These are phyloP conservation scores for Fraxinus floribunda DNA, from an alignment of 305 asterid genomes.

Conservation along the genomic window DNA sequence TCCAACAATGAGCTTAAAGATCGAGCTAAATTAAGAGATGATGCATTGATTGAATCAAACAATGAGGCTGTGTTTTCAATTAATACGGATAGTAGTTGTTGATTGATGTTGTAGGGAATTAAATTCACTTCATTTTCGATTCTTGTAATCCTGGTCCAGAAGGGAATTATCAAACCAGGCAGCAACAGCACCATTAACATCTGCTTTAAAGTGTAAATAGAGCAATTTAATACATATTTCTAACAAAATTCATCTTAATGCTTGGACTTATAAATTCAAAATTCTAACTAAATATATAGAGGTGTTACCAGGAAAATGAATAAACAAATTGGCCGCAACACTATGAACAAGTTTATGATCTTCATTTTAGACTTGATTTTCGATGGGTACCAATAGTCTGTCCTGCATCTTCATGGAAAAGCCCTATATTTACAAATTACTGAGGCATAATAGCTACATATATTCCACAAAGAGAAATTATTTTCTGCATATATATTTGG, in stretches of 20 bases:
- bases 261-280: not conserved
- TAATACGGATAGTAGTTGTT: slow-evolving; percentile 20
- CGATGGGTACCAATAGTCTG: not conserved
- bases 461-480: not conserved
- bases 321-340: slow-evolving; percentile 41
- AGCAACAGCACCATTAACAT: slow-evolving; percentile 34
- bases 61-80: slow-evolving; percentile 22
- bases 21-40: slow-evolving; percentile 37
- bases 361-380: slow-evolving; percentile 25
- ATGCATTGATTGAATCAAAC: slow-evolving; percentile 37
- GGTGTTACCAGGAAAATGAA: slow-evolving; percentile 34
- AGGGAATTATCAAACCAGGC: slow-evolving; percentile 38
- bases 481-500: not conserved
- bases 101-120: slow-evolving; percentile 22
- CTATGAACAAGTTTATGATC: slow-evolving; percentile 23
- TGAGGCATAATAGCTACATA: not conserved
- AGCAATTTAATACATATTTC: not conserved
- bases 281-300: not conserved
- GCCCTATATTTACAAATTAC: not conserved
- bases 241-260: not conserved
- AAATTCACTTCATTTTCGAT: slow-evolving; percentile 33
- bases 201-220: slow-evolving; percentile 31
- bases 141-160: slow-evolving; percentile 38
- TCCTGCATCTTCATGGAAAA: slow-evolving; percentile 1
- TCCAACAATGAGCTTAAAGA: slow-evolving; percentile 30